Evolutionary conservation across 768 basidiomycete genomes (phyloP), one percentile per base, ranked within the genome.

Genomic region (Agrocybe praecox): DNA sequence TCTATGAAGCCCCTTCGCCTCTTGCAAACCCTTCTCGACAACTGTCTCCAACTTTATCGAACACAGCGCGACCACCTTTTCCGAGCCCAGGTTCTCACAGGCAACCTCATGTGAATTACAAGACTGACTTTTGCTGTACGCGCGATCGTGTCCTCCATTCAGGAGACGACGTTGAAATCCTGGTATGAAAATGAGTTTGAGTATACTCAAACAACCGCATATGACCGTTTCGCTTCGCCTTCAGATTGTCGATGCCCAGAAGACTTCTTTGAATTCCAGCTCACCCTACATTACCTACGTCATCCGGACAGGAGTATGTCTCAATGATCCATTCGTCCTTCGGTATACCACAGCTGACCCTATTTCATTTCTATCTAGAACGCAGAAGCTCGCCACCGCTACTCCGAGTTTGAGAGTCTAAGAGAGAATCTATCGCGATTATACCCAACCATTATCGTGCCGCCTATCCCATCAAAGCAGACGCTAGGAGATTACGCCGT

Each of bases 401-500:
- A 99, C 73, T 98, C 96, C 2, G 95, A 98, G 70, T 99, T 99
- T 72, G 94, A 98, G 74, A 94, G 94, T 21, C 78, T 99, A 40
- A 87, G 97, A 50, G 80, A 82, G 51, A 90, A 82, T 59, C 83
- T 99, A 47, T 80, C 86, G 49, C 94, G 87, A 66, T 80, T 99
- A 45, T 97, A 99, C 70, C 97, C 97, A 0, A 97, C 96, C 9
- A 76, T 96, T 63, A 98, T 99, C 66, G 89, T 99, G 58, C 96
- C 97, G 2, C 97, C 97, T 43, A 97, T 99, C 51, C 97, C 97
- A 2, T 95, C 92, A 1, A 98, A 99, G 74, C 94, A 98, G 74
- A 90, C 90, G 1, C 80, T 99, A 36, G 86, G 93, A 8, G 97
- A 98, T 65, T 99, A 99, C 77, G 97, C 97, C 1, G 89, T 95